phyloP scores from a whole-genome alignment of 768 basidiomycete genomes.

The Suillus discolor region DNA sequence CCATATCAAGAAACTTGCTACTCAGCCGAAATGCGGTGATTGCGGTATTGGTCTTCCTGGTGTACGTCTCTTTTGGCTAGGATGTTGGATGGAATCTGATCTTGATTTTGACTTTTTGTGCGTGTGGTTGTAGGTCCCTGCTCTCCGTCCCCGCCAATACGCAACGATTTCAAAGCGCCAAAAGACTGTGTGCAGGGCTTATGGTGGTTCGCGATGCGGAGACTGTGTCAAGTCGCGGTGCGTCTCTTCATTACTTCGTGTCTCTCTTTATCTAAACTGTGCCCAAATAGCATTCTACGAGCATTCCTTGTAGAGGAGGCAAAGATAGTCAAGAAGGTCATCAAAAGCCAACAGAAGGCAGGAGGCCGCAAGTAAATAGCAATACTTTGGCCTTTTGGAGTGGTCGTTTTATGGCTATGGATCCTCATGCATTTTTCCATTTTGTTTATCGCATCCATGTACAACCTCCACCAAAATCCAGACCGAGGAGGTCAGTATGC shows the following conservation, averaged over 20 bases:
- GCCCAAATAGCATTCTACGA: conserved; percentile 76
- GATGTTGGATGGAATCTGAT: conserved; percentile 3
- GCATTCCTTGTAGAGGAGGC: conserved; percentile 99
- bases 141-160: conserved; percentile 94
- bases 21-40: conserved; percentile 97
- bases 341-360: conserved; percentile 79
- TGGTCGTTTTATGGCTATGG: conserved; percentile 16
- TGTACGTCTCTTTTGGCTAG: conserved; percentile 53
- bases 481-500: conserved; percentile 15
- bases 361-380: conserved; percentile 23
- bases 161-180: conserved; percentile 95
- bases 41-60: conserved; percentile 93
- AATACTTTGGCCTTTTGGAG: conserved; percentile 8
- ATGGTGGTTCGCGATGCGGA: conserved; percentile 97
- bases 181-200: conserved; percentile 95
- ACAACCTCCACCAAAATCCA: conserved; percentile 16
- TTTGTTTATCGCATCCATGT: conserved; percentile 25
- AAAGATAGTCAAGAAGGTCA: conserved; percentile 99
- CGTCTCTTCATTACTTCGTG: conserved; percentile 27
- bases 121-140: conserved; percentile 68
- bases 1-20: conserved; percentile 93
- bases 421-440: conserved; percentile 14
- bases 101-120: conserved; percentile 8
- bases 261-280: not conserved
- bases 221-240: conserved; percentile 95